Base-by-base conservation (phyloP, 495 filamentous ascomycete species). In the Lindgomyces ingoldianus region DNA sequence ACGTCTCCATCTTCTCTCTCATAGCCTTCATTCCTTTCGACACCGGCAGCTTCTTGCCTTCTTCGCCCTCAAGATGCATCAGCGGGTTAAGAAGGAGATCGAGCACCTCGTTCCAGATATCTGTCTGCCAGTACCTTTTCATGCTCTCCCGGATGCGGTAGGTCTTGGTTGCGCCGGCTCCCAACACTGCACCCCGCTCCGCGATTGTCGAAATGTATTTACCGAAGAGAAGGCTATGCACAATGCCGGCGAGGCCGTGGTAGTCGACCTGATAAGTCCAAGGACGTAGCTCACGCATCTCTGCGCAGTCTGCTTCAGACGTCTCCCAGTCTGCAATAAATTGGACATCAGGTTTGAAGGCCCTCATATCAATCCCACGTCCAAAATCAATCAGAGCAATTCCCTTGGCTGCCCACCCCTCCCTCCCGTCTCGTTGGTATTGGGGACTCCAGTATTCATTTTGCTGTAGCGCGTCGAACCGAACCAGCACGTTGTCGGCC, bases 241-340 rank as follows among this genome's bases (percentile, higher is more conserved):
- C 77, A 14, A 89, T 89, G 6, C 90, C 91, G 0, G 94, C 94
- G 0, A 96, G 79, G 27, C 94, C 94, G 75, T 93, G 90, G 57
- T 98, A 92, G 74, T 98, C 94, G 60, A 96, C 87, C 72, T 98
- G 94, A 75, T 90, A 96, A 0, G 93, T 98, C 94, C 94, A 98
- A 1, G 91, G 90, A 12, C 93, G 81, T 67, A 88, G 81, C 77
- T 97, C 93, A 42, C 92, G 86, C 81, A 98, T 95, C 80, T 98
- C 94, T 39, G 89, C 87, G 75, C 94, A 98, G 72, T 98, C 94
- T 55, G 89, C 85, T 25, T 85, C 81, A 19, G 83, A 81, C 1
- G 89, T 89, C 74, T 92, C 87, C 94, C 95, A 98, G 74, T 98
- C 93, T 1, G 93, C 95, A 42, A 96, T 82, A 78, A 98, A 98